phyloP scores from a whole-genome alignment of 768 basidiomycete species.

The Cyclocybe cylindracea region DNA sequence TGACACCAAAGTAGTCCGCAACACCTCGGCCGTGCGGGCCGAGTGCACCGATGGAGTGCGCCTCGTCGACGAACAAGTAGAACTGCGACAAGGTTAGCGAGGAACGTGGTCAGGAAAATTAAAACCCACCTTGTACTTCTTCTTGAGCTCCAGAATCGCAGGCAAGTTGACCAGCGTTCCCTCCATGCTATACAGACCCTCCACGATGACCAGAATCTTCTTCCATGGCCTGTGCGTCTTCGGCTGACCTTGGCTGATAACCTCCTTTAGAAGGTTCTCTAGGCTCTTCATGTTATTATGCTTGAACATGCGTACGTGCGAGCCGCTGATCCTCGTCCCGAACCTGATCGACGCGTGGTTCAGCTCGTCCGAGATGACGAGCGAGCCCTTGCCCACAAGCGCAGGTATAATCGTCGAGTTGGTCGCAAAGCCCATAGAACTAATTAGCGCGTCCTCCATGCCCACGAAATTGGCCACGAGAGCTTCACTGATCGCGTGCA shows the following conservation, averaged over 20 bases:
- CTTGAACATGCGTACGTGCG: constrained; percentile 91
- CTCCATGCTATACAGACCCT: constrained; percentile 98
- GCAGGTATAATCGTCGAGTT: constrained; percentile 94
- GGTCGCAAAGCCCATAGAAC: constrained; percentile 96
- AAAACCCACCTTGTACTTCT: constrained; percentile 84
- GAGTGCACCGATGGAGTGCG: constrained; percentile 95
- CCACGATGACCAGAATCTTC: constrained; percentile 93
- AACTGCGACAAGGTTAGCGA: constrained; percentile 59
- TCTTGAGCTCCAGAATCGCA: constrained; percentile 79
- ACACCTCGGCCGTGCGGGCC: constrained; percentile 96
- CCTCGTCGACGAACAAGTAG: constrained; percentile 94
- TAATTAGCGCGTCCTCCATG: constrained; percentile 85
- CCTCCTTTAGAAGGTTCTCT: constrained; percentile 81
- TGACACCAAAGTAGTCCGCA: constrained; percentile 87
- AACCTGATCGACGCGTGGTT: constrained; percentile 96
- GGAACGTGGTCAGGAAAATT: not conserved
- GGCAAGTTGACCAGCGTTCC: constrained; percentile 92
- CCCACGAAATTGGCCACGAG: constrained; percentile 91
- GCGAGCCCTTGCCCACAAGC: constrained; percentile 83
- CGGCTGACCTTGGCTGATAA: constrained; percentile 96
- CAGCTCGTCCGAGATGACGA: constrained; percentile 95
- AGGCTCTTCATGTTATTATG: constrained; percentile 91
- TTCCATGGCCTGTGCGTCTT: constrained; percentile 99
- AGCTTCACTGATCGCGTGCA: constrained; percentile 80
- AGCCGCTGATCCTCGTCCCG: constrained; percentile 87